phyloP scores from a whole-genome alignment of 768 basidiomycete species.

The Kwoniella heveanensis region DNA sequence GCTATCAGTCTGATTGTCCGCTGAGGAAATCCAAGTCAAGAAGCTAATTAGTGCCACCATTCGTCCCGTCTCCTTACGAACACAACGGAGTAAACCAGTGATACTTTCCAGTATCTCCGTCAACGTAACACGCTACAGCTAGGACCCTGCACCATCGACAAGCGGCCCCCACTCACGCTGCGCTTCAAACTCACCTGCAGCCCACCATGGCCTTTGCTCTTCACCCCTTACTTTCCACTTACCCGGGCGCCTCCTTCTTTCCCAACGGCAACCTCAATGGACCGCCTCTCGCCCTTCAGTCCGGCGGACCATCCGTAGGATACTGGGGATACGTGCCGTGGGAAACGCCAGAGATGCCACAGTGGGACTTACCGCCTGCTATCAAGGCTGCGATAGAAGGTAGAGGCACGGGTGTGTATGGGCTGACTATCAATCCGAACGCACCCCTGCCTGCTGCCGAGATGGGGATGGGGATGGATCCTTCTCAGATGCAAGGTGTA shows the following conservation, averaged over 20 bases:
- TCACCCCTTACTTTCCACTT: slow-evolving; percentile 43
- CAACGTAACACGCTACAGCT: no score
- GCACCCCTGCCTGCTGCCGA: neutral
- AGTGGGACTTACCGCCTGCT: slow-evolving; percentile 44
- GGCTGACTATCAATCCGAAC: slow-evolving; percentile 13
- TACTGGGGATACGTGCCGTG: slow-evolving; percentile 47
- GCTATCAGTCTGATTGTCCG: no score
- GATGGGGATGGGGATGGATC: neutral
- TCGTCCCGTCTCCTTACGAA: no score
- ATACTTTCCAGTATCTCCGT: no score
- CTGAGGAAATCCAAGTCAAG: no score
- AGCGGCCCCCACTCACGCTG: no score
- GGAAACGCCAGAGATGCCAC: slow-evolving; percentile 25
- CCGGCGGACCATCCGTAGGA: slow-evolving; percentile 39
- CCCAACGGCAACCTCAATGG: slow-evolving; percentile 45
- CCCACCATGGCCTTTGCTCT: slow-evolving; percentile 18
- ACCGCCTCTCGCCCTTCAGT: slow-evolving; percentile 39
- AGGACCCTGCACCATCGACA: no score
- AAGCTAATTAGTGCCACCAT: no score
- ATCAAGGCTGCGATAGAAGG: slow-evolving; percentile 41
- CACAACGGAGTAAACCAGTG: no score
- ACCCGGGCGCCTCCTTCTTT: slow-evolving; percentile 48
- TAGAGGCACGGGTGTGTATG: slow-evolving; percentile 35
- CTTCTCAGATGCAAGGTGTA: neutral
- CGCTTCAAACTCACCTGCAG: no score